These are phyloP conservation scores for Ophiostoma australiae DNA, from an alignment of 2,329 filamentous ascomycete species.

Conservation along the genomic window DNA sequence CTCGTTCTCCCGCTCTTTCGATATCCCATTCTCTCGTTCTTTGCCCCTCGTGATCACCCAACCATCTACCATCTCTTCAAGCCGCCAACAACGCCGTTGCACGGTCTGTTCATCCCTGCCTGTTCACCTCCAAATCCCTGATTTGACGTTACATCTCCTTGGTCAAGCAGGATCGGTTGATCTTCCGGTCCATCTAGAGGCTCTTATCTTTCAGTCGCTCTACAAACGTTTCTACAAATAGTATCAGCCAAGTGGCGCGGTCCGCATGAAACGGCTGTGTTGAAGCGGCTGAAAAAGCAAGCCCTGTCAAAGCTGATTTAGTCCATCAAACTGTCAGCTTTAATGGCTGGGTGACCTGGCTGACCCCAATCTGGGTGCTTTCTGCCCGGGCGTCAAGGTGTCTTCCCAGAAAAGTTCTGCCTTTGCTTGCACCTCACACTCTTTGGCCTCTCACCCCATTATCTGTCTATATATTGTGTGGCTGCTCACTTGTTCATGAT, in stretches of 20 bases:
- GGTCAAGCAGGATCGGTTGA: background rate
- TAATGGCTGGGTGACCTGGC: background rate
- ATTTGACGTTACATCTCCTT: background rate
- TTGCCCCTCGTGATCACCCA: background rate
- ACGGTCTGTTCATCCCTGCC: background rate
- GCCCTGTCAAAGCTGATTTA: background rate
- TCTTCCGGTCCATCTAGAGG: background rate
- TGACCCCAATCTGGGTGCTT: background rate
- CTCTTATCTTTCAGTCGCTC: background rate
- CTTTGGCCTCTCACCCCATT: background rate
- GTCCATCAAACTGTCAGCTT: background rate
- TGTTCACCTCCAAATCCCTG: background rate
- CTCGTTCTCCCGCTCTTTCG: background rate
- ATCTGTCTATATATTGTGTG: background rate
- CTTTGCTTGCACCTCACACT: background rate
- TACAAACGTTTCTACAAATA: slow-evolving; percentile 3
- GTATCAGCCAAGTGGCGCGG: slow-evolving; percentile 1
- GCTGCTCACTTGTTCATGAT: background rate
- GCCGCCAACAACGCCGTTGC: background rate
- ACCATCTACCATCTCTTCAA: background rate
- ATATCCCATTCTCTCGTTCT: background rate
- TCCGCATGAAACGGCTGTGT: background rate
- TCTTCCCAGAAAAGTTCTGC: background rate
- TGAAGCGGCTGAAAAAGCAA: background rate
- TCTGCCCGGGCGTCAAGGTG: background rate